Percentiles rank a stretch among this genome's conserved stretches.
Conservation (phyloP, 352 stramenopile species). For the Thalassiosira livingstoniorum region DNA sequence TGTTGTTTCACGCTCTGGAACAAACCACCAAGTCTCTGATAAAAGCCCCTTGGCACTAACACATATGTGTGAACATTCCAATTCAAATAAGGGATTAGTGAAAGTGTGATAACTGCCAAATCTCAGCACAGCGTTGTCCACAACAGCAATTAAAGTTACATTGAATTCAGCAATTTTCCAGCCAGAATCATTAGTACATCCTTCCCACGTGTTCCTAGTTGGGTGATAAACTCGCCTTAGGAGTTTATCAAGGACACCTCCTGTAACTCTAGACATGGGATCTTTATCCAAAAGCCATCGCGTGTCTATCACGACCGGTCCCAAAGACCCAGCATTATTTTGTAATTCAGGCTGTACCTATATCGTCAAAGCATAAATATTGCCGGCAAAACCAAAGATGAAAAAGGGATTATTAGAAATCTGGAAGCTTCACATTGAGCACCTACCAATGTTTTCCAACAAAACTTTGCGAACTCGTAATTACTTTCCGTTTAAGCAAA, state of each 20-base stretch:
- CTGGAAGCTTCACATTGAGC: not conserved
- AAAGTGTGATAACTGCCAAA: conserved; percentile 55
- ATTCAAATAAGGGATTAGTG: conserved; percentile 41
- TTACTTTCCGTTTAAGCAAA: conserved; percentile 24
- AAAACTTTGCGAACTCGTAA: conserved; percentile 65
- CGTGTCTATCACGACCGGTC: not conserved
- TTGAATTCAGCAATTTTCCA: too few relatives aligned
- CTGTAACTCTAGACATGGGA: conserved; percentile 9
- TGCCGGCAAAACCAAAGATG: not conserved
- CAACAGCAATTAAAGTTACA: conserved; percentile 11
- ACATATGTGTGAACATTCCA: conserved; percentile 13
- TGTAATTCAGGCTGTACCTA: conserved; percentile 34
- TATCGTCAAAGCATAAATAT: too few relatives aligned
- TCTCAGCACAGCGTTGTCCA: conserved; percentile 13
- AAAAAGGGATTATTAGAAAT: not conserved
- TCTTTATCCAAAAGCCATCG: conserved; percentile 56
- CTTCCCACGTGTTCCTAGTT: not conserved
- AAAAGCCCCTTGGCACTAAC: conserved; percentile 6
- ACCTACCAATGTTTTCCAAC: conserved; percentile 48
- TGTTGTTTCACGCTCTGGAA: conserved; percentile 2
- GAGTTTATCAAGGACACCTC: conserved; percentile 40
- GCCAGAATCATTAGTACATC: too few relatives aligned
- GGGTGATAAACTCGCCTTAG: conserved; percentile 27
- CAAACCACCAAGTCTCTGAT: conserved; percentile 30
- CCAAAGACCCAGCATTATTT: not conserved